Conservation (phyloP, 768 basidiomycete species). For the Suillus ampliporus region DNA sequence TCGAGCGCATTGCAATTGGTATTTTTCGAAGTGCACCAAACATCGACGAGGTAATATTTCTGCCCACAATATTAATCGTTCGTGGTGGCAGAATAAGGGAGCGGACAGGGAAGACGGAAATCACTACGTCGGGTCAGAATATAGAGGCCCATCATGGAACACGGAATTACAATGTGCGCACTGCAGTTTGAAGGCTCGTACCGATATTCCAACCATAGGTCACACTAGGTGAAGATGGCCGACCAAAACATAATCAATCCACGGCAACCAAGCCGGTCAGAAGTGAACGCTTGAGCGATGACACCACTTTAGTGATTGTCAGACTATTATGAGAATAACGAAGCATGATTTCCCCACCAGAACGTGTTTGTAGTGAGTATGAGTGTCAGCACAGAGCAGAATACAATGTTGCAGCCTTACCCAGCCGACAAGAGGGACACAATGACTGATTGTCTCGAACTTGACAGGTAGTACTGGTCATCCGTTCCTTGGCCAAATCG, state of each 20-base stretch:
- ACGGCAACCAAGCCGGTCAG: constrained; percentile 72
- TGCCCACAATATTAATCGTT: not conserved
- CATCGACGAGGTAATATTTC: not conserved
- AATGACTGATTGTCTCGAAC: constrained; percentile 74
- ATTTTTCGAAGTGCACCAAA: not conserved
- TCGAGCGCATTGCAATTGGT: not conserved
- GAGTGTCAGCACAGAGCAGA: not conserved
- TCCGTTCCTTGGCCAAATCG: constrained; percentile 65
- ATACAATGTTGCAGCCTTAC: constrained; percentile 33
- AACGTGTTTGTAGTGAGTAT: constrained; percentile 47
- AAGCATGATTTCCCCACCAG: constrained; percentile 43
- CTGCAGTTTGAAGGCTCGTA: too few relatives aligned
- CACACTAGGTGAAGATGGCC: constrained; percentile 76
- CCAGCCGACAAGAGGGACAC: constrained; percentile 81
- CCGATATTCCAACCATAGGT: too few relatives aligned
- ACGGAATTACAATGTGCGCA: too few relatives aligned
- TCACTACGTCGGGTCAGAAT: too few relatives aligned
- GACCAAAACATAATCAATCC: constrained; percentile 82
- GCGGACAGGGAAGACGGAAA: too few relatives aligned
- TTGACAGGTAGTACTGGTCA: constrained; percentile 58
- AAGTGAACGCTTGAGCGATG: constrained; percentile 72
- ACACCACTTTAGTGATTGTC: constrained; percentile 52
- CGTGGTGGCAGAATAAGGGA: too few relatives aligned
- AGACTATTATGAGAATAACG: constrained; percentile 10
- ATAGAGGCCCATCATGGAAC: too few relatives aligned